These are phyloP conservation scores for Herpotrichia juniperi DNA, from an alignment of 2,329 filamentous ascomycete genomes.

Conservation along the genomic window DNA sequence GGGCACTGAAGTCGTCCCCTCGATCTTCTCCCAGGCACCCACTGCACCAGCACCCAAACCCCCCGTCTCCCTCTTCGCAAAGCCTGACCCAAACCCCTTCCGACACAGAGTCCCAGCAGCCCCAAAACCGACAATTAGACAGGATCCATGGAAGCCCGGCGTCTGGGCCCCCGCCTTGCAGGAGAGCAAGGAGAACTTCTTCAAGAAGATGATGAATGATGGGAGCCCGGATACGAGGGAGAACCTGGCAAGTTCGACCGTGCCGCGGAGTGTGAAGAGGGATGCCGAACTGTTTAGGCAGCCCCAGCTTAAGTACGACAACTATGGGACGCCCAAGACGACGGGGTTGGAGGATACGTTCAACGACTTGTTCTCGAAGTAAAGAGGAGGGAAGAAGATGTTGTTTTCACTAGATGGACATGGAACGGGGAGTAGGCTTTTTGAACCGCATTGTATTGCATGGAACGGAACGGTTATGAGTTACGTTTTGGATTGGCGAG, in stretches of 20 bases:
- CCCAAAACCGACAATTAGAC: slow-evolving; percentile 69
- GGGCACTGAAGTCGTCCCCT: slow-evolving; percentile 26
- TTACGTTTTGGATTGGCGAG: not conserved
- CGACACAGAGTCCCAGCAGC: slow-evolving; percentile 74
- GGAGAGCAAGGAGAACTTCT: slow-evolving; percentile 60
- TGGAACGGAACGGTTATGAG: not conserved
- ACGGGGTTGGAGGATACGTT: slow-evolving; percentile 42
- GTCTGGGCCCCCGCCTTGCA: slow-evolving; percentile 57
- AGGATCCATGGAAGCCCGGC: slow-evolving; percentile 62
- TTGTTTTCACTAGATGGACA: too few relatives aligned
- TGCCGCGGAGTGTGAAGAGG: slow-evolving; percentile 32
- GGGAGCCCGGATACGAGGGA: slow-evolving; percentile 10
- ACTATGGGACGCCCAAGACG: slow-evolving; percentile 32
- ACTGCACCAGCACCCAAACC: slow-evolving; percentile 10
- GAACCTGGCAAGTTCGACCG: slow-evolving; percentile 27
- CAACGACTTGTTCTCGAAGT: slow-evolving; percentile 39
- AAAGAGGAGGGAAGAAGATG: not conserved
- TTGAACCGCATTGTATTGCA: not conserved
- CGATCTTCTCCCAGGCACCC: slow-evolving; percentile 8
- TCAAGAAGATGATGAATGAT: slow-evolving; percentile 45
- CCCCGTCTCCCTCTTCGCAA: slow-evolving; percentile 29
- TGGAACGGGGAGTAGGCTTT: not conserved
- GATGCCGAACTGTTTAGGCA: slow-evolving; percentile 37
- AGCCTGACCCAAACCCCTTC: slow-evolving; percentile 61
- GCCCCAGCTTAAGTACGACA: slow-evolving; percentile 43